Evolutionary conservation across 805 yeast species (phyloP).

Genomic region (Nakazawaea ishiwadae): DNA sequence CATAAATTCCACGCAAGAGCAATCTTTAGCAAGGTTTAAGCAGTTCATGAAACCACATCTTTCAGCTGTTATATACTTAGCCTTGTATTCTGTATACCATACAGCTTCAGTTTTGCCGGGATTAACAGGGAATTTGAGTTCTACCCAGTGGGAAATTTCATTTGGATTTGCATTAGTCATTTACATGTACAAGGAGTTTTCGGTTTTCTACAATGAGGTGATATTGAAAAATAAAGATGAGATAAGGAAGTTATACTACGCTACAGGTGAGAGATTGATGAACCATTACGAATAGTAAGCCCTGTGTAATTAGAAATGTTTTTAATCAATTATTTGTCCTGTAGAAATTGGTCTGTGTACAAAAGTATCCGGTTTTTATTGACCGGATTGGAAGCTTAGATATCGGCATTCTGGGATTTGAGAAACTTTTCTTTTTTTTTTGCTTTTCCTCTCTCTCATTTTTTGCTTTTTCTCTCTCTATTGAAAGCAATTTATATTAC

Average conservation of each 20-base stretch:
- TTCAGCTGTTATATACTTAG: background rate
- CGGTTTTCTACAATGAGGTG: background rate
- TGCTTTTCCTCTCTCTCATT: too few relatives aligned
- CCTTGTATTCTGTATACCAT: background rate
- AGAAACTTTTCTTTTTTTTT: too few relatives aligned
- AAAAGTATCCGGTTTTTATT: too few relatives aligned
- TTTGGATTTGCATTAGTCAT: slow-evolving; percentile 2
- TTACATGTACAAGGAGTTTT: background rate
- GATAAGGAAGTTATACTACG: slow-evolving; percentile 1
- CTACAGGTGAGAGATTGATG: slow-evolving; percentile 3
- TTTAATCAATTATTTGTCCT: too few relatives aligned
- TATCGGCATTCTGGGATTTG: background rate
- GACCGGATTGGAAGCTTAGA: too few relatives aligned
- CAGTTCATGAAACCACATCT: background rate
- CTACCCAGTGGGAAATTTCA: slow-evolving; percentile 3
- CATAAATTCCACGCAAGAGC: background rate
- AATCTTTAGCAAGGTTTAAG: background rate
- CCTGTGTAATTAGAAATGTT: background rate
- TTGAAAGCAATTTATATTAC: too few relatives aligned
- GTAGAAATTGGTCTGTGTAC: background rate
- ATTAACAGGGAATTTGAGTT: background rate
- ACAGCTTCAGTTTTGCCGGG: background rate
- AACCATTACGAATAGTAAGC: background rate
- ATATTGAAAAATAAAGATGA: slow-evolving; percentile 5
- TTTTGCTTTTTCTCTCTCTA: too few relatives aligned